Evolutionary conservation across 2,329 filamentous ascomycete genomes (phyloP).

Genomic region (Eutypa lata): DNA sequence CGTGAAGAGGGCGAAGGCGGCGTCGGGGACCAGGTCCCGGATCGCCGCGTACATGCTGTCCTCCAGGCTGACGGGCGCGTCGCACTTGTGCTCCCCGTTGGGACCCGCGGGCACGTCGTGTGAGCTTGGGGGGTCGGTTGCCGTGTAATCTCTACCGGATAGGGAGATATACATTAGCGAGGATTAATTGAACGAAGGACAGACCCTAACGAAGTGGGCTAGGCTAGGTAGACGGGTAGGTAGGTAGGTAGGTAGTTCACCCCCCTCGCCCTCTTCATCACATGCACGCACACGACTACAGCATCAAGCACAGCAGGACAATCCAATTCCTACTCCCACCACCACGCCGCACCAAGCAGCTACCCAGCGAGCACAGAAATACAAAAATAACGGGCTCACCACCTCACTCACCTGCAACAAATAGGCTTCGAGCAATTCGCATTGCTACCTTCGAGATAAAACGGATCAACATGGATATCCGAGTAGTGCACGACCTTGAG

Average conservation of each 20-base stretch:
- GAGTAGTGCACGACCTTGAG: constrained; percentile 57
- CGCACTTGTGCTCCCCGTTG: constrained; percentile 52
- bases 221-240: too few relatives aligned
- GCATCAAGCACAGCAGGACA: too few relatives aligned
- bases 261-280: too few relatives aligned
- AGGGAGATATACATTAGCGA: too few relatives aligned
- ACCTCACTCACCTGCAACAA: constrained; percentile 47
- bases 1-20: constrained; percentile 55
- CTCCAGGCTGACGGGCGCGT: constrained; percentile 48
- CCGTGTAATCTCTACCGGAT: constrained; percentile 40
- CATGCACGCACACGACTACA: too few relatives aligned
- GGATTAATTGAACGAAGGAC: too few relatives aligned
- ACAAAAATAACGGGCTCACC: too few relatives aligned
- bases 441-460: constrained; percentile 51
- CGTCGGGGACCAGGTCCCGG: constrained; percentile 40
- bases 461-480: constrained; percentile 57
- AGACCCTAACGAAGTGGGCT: too few relatives aligned
- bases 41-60: constrained; percentile 55
- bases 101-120: constrained; percentile 47
- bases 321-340: too few relatives aligned
- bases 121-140: constrained; percentile 44
- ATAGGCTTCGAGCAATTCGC: constrained; percentile 56
- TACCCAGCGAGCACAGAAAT: too few relatives aligned
- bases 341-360: too few relatives aligned
- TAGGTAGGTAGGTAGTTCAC: too few relatives aligned